Percentiles rank a stretch among this genome's conserved stretches.
Conservation (phyloP, 1,284 basidiomycete species). For the Vanrija sp. region DNA sequence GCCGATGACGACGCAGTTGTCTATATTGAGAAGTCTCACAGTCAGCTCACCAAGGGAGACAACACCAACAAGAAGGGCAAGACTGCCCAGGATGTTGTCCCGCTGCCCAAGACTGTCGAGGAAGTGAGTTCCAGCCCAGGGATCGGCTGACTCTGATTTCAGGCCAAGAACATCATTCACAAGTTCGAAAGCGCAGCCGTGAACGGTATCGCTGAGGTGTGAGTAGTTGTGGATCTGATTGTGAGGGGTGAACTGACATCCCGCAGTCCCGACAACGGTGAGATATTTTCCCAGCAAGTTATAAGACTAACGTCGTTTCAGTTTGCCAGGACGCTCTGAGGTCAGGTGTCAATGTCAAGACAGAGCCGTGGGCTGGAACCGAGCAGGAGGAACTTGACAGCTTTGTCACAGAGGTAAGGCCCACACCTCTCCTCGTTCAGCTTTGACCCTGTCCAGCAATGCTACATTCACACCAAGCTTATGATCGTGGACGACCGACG, state of each 20-base stretch:
- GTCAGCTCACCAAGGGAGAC: conserved; percentile 60
- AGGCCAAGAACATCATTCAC: conserved; percentile 60
- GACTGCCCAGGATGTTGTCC: conserved; percentile 41
- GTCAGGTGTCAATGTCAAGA: conserved; percentile 58
- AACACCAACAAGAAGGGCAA: conserved; percentile 48
- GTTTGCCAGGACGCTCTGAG: conserved; percentile 73
- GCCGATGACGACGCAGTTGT: conserved; percentile 49
- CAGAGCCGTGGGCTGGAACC: conserved; percentile 77
- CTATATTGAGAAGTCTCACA: conserved; percentile 48
- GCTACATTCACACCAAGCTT: conserved; percentile 53
- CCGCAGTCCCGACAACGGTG: conserved; percentile 7
- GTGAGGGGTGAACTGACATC: background rate
- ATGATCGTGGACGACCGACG: conserved; percentile 91
- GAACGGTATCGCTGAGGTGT: conserved; percentile 32
- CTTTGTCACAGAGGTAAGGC: conserved; percentile 74
- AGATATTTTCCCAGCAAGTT: background rate
- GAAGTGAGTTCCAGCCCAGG: conserved; percentile 42
- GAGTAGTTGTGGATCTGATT: conserved; percentile 7
- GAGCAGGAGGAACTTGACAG: conserved; percentile 75
- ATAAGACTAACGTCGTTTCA: conserved; percentile 46
- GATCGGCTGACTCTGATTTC: background rate
- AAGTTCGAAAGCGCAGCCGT: conserved; percentile 64
- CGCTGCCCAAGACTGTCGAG: conserved; percentile 60
- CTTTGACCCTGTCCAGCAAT: conserved; percentile 22
- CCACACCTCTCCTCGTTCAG: no score